Evolutionary conservation across 495 filamentous ascomycete genomes (phyloP), one percentile per base, ranked within the genome.

Genomic region (Lophiotrema nucula): DNA sequence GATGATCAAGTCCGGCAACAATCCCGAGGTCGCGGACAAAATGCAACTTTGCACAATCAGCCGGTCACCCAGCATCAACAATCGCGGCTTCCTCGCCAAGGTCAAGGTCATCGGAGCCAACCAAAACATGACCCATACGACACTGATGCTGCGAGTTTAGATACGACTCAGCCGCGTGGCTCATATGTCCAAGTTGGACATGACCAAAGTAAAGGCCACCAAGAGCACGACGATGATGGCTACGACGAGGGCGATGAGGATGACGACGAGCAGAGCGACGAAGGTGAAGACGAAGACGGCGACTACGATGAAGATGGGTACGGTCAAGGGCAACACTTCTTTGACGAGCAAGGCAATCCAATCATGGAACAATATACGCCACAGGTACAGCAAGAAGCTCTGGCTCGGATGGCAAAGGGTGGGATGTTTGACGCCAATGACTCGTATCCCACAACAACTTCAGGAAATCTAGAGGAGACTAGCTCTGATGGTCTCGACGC

Each of bases 131-230:
- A 60, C 57, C 15, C 47, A 13, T 67, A 61, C 35, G 69, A 66
- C 35, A 71, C 69, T 33, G 69, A 71, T 59, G 56, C 49, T 47
- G 62, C 56, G 25, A 67, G 62, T 47, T 47, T 66, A 28, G 62
- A 67, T 23, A 66, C 66, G 0, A 69, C 67, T 16, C 47, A 58
- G 45, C 53, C 41, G 26, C 38, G 43, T 27, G 16, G 15, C 8
- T 50, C 46, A 11, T 37, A 27, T 2, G 11, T 59, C 8, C 56
- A 52, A 18, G 51, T 56, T 0, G 28, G 48, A 23, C 37, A 58
- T 47, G 48, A 47, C 50, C 61, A 60, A n/a, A 21, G n/a, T n/a
- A n/a, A n/a, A n/a, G n/a, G n/a, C n/a, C n/a, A 37, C 12, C 18
- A n/a, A 15, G 21, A n/a, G 11, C 38, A 47, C 4, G n/a, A 27